phyloP scores from a whole-genome alignment of 306 rosid genomes.

The Prosopis cineraria region DNA sequence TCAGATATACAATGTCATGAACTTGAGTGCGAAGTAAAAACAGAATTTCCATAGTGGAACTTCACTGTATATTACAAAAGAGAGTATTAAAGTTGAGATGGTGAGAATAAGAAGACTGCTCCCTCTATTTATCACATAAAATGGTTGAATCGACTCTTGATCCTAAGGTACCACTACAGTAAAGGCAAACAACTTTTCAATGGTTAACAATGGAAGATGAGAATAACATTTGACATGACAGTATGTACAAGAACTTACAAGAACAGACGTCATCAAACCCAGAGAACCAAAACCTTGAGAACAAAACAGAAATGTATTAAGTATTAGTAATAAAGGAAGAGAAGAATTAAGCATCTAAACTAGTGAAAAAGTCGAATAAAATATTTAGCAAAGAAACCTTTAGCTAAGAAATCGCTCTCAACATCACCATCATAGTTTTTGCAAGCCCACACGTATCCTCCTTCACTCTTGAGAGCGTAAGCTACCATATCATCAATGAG shows the following conservation, averaged over 20 bases:
- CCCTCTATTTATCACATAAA: neutral
- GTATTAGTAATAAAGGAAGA: slow-evolving; percentile 32
- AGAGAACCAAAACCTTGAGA: slow-evolving; percentile 87
- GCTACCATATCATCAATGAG: slow-evolving; percentile 99
- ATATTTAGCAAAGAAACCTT: slow-evolving; percentile 57
- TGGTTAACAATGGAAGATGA: slow-evolving; percentile 1
- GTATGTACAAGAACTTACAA: slow-evolving; percentile 53
- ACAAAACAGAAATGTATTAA: slow-evolving; percentile 22
- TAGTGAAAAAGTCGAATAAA: neutral
- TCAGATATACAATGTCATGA: neutral
- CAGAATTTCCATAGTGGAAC: neutral
- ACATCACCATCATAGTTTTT: slow-evolving; percentile 98
- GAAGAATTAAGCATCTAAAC: neutral
- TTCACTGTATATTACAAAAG: slow-evolving; percentile 1
- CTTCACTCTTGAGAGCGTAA: slow-evolving; percentile 89
- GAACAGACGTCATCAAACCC: slow-evolving; percentile 96
- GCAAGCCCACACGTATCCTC: slow-evolving; percentile 99
- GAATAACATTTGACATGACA: slow-evolving; percentile 2
- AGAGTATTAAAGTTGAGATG: neutral
- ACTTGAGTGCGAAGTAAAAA: neutral
- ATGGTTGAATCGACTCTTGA: slow-evolving; percentile 9
- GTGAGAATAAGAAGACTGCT: slow-evolving; percentile 2
- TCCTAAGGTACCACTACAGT: neutral
- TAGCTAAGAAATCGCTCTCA: slow-evolving; percentile 96
- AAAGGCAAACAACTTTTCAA: neutral